Evolutionary conservation across 2,329 filamentous ascomycete genomes (phyloP).

Genomic region (Fusarium papillatum): DNA sequence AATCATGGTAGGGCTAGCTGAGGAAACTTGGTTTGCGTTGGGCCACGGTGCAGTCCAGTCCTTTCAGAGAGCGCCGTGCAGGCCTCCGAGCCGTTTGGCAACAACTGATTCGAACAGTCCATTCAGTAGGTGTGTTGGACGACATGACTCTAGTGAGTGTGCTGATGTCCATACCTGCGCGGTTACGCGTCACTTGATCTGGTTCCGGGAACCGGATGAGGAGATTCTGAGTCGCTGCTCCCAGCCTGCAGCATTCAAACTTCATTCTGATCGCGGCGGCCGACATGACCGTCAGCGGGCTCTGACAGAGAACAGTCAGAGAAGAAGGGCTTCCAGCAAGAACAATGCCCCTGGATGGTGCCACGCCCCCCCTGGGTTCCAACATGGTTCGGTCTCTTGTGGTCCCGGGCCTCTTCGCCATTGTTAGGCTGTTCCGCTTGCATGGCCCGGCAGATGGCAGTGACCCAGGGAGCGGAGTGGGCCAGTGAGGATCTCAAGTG

Average conservation of each 20-base stretch:
- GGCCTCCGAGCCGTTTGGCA: slow-evolving; percentile 2
- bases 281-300: slow-evolving; percentile 4
- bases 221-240: slow-evolving; percentile 15
- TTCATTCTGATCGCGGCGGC: neutral
- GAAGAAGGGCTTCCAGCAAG: slow-evolving; percentile 16
- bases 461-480: slow-evolving; percentile 11
- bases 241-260: neutral
- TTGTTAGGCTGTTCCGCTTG: slow-evolving; percentile 30
- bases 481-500: slow-evolving; percentile 13
- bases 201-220: neutral
- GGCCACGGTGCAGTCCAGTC: slow-evolving; percentile 24
- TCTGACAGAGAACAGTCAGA: neutral
- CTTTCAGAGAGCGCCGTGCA: neutral
- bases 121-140: slow-evolving; percentile 3
- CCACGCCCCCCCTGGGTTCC: slow-evolving; percentile 34
- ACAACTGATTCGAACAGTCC: slow-evolving; percentile 16
- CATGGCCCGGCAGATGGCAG: slow-evolving; percentile 41
- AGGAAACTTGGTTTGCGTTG: slow-evolving; percentile 32
- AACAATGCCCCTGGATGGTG: slow-evolving; percentile 33
- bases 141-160: slow-evolving; percentile 16
- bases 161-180: neutral
- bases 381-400: slow-evolving; percentile 29
- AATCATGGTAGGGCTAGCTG: slow-evolving; percentile 32
- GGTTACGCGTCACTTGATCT: neutral
- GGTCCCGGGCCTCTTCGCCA: slow-evolving; percentile 17